Evolutionary conservation across 2,329 filamentous ascomycete genomes (phyloP).

Genomic region (Domatiomyces globalis): DNA sequence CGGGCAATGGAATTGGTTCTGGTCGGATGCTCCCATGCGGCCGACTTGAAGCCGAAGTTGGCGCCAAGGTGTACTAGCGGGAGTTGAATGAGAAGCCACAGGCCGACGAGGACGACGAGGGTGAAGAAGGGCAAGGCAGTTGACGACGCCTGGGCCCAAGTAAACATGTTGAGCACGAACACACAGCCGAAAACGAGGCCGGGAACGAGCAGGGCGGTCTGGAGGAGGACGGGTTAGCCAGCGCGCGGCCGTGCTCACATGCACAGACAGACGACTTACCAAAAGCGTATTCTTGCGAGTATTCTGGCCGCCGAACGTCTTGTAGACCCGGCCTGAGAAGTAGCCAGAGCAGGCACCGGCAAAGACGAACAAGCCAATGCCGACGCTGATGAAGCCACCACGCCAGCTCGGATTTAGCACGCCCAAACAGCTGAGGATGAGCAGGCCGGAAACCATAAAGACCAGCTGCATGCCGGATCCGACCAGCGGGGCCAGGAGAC

Average conservation of each 20-base stretch:
- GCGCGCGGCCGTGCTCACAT: neutral
- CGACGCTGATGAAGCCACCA: constrained; percentile 78
- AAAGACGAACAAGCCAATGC: constrained; percentile 67
- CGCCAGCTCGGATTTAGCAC: constrained; percentile 75
- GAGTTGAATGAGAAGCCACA: constrained; percentile 78
- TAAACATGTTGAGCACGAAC: constrained; percentile 74
- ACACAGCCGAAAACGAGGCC: constrained; percentile 60
- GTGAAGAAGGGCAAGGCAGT: constrained; percentile 77
- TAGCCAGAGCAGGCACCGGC: constrained; percentile 77
- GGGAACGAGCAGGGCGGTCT: constrained; percentile 63
- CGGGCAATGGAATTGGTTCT: constrained; percentile 58
- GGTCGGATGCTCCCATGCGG: constrained; percentile 67
- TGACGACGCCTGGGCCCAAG: constrained; percentile 79
- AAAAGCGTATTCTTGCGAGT: constrained; percentile 64
- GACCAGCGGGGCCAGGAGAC: constrained; percentile 62
- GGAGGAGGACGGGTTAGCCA: constrained; percentile 5
- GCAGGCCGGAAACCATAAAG: constrained; percentile 62
- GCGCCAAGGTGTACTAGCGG: constrained; percentile 70
- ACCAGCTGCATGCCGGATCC: constrained; percentile 78
- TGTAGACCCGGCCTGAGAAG: constrained; percentile 70
- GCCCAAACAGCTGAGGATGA: constrained; percentile 60
- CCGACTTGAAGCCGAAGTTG: constrained; percentile 58
- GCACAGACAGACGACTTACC: constrained; percentile 21
- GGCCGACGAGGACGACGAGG: constrained; percentile 53
- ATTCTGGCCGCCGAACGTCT: constrained; percentile 62